Conservation (phyloP, 768 basidiomycete species). For the Amylocystis lapponica region DNA sequence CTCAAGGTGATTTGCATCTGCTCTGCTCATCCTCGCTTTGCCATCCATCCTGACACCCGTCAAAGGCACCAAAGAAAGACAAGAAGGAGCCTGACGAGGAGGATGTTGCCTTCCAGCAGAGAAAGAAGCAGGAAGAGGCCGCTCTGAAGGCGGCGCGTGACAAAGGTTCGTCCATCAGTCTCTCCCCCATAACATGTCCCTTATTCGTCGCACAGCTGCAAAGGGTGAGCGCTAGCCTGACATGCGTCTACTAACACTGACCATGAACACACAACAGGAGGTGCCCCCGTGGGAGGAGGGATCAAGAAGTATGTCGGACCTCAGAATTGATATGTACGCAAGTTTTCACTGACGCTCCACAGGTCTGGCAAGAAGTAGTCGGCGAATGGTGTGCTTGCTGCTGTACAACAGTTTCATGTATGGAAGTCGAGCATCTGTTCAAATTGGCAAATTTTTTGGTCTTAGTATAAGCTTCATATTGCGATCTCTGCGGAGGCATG, state of each 20-base stretch:
- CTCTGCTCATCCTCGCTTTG: not conserved
- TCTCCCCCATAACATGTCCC: constrained; percentile 1
- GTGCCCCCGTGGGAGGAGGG: constrained; percentile 63
- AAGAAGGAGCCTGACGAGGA: constrained; percentile 70
- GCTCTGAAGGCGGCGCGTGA: constrained; percentile 69
- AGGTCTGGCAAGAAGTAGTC: constrained; percentile 72
- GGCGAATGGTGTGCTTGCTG: no score
- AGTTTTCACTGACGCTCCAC: constrained; percentile 5
- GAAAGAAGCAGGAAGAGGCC: constrained; percentile 69
- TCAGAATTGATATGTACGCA: not conserved
- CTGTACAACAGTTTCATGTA: no score
- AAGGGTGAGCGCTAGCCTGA: constrained; percentile 38
- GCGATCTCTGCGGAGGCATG: no score
- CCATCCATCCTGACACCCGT: not conserved
- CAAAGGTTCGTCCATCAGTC: constrained; percentile 44
- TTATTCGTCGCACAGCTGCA: constrained; percentile 33
- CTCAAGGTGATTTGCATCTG: constrained; percentile 51
- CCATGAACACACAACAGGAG: constrained; percentile 38
- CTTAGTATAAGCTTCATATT: no score
- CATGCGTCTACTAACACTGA: constrained; percentile 1
- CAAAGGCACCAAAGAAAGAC: constrained; percentile 78
- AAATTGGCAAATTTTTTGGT: no score
- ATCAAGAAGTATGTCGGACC: constrained; percentile 72
- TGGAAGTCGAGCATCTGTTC: no score
- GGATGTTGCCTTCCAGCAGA: constrained; percentile 67